Evolutionary conservation across 2,329 filamentous ascomycete species (phyloP).

Genomic region (Aureobasidium pullulans): DNA sequence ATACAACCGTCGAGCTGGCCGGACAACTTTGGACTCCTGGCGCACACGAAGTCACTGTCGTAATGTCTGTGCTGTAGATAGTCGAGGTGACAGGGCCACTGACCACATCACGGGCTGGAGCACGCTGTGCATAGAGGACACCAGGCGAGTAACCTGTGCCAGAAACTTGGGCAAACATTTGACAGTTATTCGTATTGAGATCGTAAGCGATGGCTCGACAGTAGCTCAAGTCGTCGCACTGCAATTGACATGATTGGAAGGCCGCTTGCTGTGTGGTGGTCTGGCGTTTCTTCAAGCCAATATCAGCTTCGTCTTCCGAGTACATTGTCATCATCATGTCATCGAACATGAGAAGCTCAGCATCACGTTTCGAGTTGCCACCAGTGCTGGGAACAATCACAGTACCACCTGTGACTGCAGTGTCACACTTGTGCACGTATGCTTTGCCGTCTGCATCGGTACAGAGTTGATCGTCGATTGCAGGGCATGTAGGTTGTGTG

Average conservation of each 20-base stretch:
- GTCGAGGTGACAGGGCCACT: conserved; percentile 6
- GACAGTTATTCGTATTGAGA: neutral
- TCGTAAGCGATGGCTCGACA: conserved; percentile 10
- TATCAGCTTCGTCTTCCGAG: neutral
- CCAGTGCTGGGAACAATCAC: neutral
- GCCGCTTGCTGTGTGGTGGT: neutral
- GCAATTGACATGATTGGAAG: conserved; percentile 7
- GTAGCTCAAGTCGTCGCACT: neutral
- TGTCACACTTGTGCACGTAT: conserved; percentile 1
- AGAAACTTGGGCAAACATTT: conserved; percentile 1
- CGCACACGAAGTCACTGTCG: conserved; percentile 5
- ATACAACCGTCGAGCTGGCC: conserved; percentile 8
- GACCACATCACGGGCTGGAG: conserved; percentile 6
- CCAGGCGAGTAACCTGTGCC: conserved; percentile 1
- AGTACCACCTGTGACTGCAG: conserved; percentile 5
- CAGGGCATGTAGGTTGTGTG: neutral
- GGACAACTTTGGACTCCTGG: conserved; percentile 13
- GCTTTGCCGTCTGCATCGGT: conserved; percentile 14
- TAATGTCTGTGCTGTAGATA: conserved; percentile 8
- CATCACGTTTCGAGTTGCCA: conserved; percentile 1
- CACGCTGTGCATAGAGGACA: conserved; percentile 3
- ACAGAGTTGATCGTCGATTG: conserved; percentile 2
- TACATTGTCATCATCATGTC: conserved; percentile 7
- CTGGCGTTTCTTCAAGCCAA: neutral
- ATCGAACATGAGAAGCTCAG: conserved; percentile 9